Evolutionary conservation across 495 filamentous ascomycete genomes (phyloP).

Genomic region (Aspergillus olivimuriae): DNA sequence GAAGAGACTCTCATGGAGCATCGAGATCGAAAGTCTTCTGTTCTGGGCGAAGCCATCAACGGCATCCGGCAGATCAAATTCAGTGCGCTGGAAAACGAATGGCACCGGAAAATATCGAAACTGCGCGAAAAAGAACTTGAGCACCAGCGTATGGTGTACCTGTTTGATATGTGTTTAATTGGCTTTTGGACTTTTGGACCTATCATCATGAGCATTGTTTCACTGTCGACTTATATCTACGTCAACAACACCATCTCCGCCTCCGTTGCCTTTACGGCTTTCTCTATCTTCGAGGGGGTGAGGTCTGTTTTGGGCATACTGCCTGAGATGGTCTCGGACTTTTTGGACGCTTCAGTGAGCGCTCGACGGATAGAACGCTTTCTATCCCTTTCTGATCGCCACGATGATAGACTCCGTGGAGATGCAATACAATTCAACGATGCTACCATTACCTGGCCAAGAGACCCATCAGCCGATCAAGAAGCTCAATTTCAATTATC

Average conservation of each 20-base stretch:
- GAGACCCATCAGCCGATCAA: constrained; percentile 33
- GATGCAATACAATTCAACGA: constrained; percentile 49
- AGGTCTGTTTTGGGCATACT: constrained; percentile 55
- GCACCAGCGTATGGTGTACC: constrained; percentile 52
- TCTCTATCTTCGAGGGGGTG: constrained; percentile 59
- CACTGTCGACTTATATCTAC: constrained; percentile 54
- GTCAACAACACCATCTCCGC: constrained; percentile 51
- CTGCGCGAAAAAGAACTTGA: constrained; percentile 55
- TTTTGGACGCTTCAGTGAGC: constrained; percentile 57
- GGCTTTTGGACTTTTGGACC: constrained; percentile 60
- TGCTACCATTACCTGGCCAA: constrained; percentile 67
- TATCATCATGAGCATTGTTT: constrained; percentile 57
- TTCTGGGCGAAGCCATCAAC: constrained; percentile 64
- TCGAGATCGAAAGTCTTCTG: constrained; percentile 61
- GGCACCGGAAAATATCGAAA: constrained; percentile 58
- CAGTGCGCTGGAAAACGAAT: constrained; percentile 62
- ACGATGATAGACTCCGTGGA: constrained; percentile 35
- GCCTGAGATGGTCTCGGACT: constrained; percentile 60
- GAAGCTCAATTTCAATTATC: constrained; percentile 49
- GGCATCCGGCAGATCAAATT: constrained; percentile 80
- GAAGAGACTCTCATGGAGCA: constrained; percentile 64
- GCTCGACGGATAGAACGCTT: constrained; percentile 59
- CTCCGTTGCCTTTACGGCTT: constrained; percentile 66
- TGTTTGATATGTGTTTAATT: constrained; percentile 35
- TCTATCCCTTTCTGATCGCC: constrained; percentile 53